Conservation (phyloP, 352 stramenopile species). For the Pythium scleroteichum region DNA sequence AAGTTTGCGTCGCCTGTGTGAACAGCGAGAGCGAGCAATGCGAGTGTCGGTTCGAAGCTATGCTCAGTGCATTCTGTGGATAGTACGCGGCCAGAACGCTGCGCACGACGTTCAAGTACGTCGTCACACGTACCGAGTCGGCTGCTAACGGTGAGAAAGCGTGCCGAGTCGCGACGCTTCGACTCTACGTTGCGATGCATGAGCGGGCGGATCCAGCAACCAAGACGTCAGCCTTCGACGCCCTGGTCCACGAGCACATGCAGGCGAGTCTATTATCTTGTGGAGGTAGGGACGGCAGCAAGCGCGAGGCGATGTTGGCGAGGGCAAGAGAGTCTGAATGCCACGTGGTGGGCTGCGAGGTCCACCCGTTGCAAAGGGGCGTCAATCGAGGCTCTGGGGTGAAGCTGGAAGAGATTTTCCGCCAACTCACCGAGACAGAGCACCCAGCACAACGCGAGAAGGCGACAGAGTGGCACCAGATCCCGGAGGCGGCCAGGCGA, state of each 20-base stretch:
- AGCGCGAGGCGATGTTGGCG: constrained; percentile 21
- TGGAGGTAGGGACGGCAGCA: constrained; percentile 4
- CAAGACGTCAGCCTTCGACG: constrained; percentile 41
- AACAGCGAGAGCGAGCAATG: constrained; percentile 37
- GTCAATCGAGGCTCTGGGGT: neutral
- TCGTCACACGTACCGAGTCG: constrained; percentile 18
- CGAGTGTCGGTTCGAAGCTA: constrained; percentile 41
- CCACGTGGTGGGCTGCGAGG: constrained; percentile 57
- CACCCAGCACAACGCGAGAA: constrained; percentile 33
- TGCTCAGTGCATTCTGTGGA: constrained; percentile 33
- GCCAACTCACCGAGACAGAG: constrained; percentile 61
- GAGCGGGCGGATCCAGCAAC: constrained; percentile 20
- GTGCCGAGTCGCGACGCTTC: constrained; percentile 41
- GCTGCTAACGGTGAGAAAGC: neutral
- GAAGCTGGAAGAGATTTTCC: constrained; percentile 57
- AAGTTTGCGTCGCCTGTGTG: constrained; percentile 45
- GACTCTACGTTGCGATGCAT: constrained; percentile 42
- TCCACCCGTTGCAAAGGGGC: constrained; percentile 39
- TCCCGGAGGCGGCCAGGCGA: constrained; percentile 4
- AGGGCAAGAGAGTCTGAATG: constrained; percentile 42
- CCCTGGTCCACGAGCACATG: constrained; percentile 47
- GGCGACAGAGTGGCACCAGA: constrained; percentile 22
- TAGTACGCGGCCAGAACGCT: constrained; percentile 23
- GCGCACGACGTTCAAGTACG: constrained; percentile 42
- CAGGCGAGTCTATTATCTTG: constrained; percentile 24